These are phyloP conservation scores for Boeremia lycopersici DNA, from an alignment of 2,329 filamentous ascomycete species.

Conservation along the genomic window DNA sequence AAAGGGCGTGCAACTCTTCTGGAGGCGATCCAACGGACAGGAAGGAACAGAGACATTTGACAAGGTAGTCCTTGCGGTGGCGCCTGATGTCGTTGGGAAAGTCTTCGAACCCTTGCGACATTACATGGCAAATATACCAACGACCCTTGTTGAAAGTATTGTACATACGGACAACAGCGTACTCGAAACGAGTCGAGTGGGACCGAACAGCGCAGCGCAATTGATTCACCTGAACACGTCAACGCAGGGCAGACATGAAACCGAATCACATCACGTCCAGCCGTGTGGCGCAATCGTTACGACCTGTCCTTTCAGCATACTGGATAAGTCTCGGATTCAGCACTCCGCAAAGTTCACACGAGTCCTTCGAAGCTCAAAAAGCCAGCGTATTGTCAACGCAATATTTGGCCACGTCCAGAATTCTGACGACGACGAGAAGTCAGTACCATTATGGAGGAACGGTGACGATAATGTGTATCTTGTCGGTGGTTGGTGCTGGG, in stretches of 20 bases:
- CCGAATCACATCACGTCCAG: constrained; percentile 61
- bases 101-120: constrained; percentile 55
- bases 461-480: constrained; percentile 62
- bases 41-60: constrained; percentile 53
- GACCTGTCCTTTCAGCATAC: constrained; percentile 55
- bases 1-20: constrained; percentile 43
- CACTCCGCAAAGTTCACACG: constrained; percentile 58
- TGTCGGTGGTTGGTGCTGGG: constrained; percentile 67
- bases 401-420: constrained; percentile 47
- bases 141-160: constrained; percentile 56
- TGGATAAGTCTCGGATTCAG: constrained; percentile 51
- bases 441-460: constrained; percentile 54
- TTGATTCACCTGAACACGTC: constrained; percentile 44
- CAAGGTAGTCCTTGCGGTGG: constrained; percentile 60
- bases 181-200: constrained; percentile 1
- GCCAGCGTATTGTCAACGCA: constrained; percentile 55
- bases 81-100: constrained; percentile 58
- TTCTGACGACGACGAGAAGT: constrained; percentile 23
- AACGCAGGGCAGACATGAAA: constrained; percentile 40
- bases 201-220: constrained; percentile 22
- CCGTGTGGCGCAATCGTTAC: constrained; percentile 59
- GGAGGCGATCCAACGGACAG: constrained; percentile 30
- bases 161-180: constrained; percentile 49
- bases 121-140: constrained; percentile 55
- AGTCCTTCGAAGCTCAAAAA: constrained; percentile 58